These are phyloP conservation scores for Cryomyces antarcticus DNA, from an alignment of 495 filamentous ascomycete genomes.

Conservation along the genomic window DNA sequence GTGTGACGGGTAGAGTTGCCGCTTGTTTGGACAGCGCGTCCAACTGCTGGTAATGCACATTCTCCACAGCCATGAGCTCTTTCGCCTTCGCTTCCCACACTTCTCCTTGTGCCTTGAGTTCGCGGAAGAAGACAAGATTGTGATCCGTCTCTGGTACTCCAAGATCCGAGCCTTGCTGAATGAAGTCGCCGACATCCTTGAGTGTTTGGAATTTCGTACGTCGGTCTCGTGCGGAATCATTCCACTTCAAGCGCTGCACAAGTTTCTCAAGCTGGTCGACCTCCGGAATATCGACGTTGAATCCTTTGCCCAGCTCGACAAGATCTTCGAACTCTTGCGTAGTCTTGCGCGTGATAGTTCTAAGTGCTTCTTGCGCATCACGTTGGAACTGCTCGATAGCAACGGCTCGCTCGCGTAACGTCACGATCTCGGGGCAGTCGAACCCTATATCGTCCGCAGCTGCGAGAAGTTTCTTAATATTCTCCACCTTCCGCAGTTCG, in stretches of 20 bases:
- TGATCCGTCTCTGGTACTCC: constrained; percentile 61
- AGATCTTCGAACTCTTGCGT: constrained; percentile 72
- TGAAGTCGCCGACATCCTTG: constrained; percentile 56
- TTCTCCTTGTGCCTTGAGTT: constrained; percentile 53
- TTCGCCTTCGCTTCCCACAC: constrained; percentile 88
- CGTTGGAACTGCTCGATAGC: constrained; percentile 74
- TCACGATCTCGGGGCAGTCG: constrained; percentile 80
- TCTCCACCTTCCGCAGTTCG: constrained; percentile 76
- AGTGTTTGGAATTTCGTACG: constrained; percentile 40
- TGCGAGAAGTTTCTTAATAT: constrained; percentile 66
- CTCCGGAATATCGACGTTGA: constrained; percentile 90
- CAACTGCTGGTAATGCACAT: constrained; percentile 81
- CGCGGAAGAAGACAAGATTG: constrained; percentile 51
- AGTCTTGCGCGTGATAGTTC: constrained; percentile 34
- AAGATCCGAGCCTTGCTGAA: constrained; percentile 53
- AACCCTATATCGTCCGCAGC: constrained; percentile 80
- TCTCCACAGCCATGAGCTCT: constrained; percentile 76
- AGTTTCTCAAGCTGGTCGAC: constrained; percentile 64
- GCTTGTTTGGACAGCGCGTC: constrained; percentile 69
- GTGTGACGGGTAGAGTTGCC: constrained; percentile 58
- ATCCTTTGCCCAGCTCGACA: constrained; percentile 65
- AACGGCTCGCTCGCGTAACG: constrained; percentile 69
- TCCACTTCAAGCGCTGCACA: constrained; percentile 76
- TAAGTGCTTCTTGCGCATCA: constrained; percentile 48
- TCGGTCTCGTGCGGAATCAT: constrained; percentile 50